A percentile compares a stretch with the other conserved stretches of the same genome.
Conservation (phyloP, 306 rosid species). For the Myrica gale region DNA sequence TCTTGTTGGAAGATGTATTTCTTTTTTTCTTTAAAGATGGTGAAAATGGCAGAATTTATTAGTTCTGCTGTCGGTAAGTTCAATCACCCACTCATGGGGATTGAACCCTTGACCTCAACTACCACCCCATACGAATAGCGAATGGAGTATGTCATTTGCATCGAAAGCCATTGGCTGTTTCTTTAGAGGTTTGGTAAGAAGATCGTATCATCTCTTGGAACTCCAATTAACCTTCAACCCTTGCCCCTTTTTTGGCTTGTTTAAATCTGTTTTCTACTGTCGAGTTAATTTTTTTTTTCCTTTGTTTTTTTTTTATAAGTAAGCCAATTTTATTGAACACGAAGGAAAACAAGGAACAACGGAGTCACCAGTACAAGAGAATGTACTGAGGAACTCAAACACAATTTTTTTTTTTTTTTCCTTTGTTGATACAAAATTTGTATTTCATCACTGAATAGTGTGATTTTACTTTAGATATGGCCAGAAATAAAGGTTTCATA, state of each 20-base stretch:
- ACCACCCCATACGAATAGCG: neutral
- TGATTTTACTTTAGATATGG: constrained; percentile 65
- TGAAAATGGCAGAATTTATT: neutral
- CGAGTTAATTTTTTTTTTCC: constrained; percentile 2
- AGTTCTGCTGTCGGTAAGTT: neutral
- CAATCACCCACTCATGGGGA: neutral
- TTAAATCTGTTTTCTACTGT: constrained; percentile 7
- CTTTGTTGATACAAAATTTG: constrained; percentile 1
- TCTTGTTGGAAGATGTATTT: neutral
- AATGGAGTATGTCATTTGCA: neutral
- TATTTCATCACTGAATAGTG: constrained; percentile 28
- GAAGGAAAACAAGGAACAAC: no score
- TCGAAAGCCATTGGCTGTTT: neutral
- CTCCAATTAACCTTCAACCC: neutral
- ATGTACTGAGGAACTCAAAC: no score
- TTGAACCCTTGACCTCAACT: neutral
- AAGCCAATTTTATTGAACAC: no score
- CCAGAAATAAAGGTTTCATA: constrained; percentile 90
- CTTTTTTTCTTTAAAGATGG: neutral
- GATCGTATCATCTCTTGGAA: neutral
- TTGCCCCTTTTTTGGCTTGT: neutral
- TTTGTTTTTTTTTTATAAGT: constrained; percentile 8
- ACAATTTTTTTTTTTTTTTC: constrained; percentile 7
- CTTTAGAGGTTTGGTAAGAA: neutral
- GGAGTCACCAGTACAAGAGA: no score